Percentiles rank a stretch among this genome's conserved stretches.
These are phyloP conservation scores for Calvatia gigantea DNA, from an alignment of 768 basidiomycete genomes.

Conservation along the genomic window DNA sequence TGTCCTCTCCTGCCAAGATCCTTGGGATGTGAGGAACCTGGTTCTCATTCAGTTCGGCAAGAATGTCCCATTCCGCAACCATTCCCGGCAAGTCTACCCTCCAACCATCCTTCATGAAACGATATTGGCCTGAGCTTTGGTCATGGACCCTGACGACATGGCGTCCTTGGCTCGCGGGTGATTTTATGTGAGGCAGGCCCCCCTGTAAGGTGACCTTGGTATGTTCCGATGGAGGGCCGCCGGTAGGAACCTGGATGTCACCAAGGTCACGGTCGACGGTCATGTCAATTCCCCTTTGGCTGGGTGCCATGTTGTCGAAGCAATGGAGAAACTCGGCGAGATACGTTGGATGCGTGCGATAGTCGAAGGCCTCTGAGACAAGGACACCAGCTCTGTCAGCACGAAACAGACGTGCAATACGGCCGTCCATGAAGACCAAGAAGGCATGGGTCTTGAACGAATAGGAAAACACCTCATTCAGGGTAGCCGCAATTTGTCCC, in stretches of 20 bases:
- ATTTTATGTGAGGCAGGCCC: constrained; percentile 12
- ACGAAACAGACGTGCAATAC: constrained; percentile 24
- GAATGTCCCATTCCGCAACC: constrained; percentile 20
- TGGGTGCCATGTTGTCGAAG: constrained; percentile 16
- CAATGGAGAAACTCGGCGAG: constrained; percentile 28
- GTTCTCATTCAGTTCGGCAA: constrained; percentile 15
- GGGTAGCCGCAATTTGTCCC: constrained; percentile 22
- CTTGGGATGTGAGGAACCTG: constrained; percentile 23
- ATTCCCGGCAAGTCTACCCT: constrained; percentile 10
- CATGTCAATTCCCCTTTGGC: constrained; percentile 23
- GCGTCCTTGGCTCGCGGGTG: constrained; percentile 20
- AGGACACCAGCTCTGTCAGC: constrained; percentile 30
- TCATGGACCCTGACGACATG: constrained; percentile 21
- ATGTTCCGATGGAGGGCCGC: constrained; percentile 6
- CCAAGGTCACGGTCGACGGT: constrained; percentile 18
- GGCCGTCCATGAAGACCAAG: constrained; percentile 22
- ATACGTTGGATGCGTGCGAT: constrained; percentile 13
- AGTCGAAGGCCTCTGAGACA: constrained; percentile 25
- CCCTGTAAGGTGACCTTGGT: constrained; percentile 5
- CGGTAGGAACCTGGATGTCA: constrained; percentile 1
- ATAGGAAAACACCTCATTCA: constrained; percentile 17
- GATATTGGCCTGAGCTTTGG: constrained; percentile 7
- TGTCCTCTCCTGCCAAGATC: constrained; percentile 26
- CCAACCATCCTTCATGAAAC: constrained; percentile 31
- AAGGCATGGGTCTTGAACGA: constrained; percentile 27